Percentiles rank a stretch among this genome's conserved stretches.
Evolutionary conservation across 805 yeast species (phyloP).

Genomic region (Osmozyma mogii): DNA sequence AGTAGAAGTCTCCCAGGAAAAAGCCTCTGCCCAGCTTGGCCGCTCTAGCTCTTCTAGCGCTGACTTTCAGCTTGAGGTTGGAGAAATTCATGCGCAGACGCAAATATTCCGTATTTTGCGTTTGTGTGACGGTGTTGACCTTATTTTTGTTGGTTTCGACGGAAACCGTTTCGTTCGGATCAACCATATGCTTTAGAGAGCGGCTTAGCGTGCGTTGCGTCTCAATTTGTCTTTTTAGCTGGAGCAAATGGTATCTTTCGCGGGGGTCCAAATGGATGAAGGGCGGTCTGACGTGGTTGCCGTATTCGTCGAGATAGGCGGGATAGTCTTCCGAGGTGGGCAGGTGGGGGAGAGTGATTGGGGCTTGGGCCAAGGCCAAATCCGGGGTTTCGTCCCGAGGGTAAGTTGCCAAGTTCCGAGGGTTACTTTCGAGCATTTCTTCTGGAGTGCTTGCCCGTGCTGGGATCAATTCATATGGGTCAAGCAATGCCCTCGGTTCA

Average conservation of each 20-base stretch:
- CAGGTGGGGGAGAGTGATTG: too few relatives aligned
- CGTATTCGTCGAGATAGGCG: slow-evolving; percentile 32
- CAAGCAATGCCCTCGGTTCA: too few relatives aligned
- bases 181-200: slow-evolving; percentile 30
- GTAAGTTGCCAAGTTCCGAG: too few relatives aligned
- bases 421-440: too few relatives aligned
- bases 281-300: slow-evolving; percentile 35
- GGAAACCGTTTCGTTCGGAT: slow-evolving; percentile 32
- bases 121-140: slow-evolving; percentile 37
- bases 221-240: slow-evolving; percentile 30
- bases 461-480: too few relatives aligned
- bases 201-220: slow-evolving; percentile 26
- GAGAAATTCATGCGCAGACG: slow-evolving; percentile 21
- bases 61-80: slow-evolving; percentile 11
- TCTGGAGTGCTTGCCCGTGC: too few relatives aligned
- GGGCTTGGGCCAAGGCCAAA: too few relatives aligned
- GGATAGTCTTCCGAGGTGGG: too few relatives aligned
- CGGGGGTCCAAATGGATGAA: slow-evolving; percentile 37
- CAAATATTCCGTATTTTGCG: slow-evolving; percentile 25
- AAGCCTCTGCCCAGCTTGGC: slow-evolving; percentile 17
- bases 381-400: too few relatives aligned
- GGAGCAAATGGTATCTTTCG: slow-evolving; percentile 34
- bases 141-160: slow-evolving; percentile 12
- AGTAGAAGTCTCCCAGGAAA: slow-evolving; percentile 29
- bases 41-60: slow-evolving; percentile 6